Conservation (phyloP, 352 stramenopile genomes). For the Pythium dissimile region DNA sequence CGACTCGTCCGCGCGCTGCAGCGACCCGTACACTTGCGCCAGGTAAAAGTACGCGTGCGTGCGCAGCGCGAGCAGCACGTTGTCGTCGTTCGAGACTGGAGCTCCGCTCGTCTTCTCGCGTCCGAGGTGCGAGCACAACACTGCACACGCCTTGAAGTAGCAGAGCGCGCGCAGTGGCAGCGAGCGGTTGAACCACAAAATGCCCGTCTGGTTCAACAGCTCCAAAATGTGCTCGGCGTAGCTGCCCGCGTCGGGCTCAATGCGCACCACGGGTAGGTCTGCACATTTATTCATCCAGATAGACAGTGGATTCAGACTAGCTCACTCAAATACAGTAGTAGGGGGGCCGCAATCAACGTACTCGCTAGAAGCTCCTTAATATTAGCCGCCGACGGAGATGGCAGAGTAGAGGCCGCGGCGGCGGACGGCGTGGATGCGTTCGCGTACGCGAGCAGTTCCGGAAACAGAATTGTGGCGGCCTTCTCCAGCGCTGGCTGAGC, state of each 20-base stretch:
- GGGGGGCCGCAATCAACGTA: neutral
- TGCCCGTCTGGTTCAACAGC: constrained; percentile 61
- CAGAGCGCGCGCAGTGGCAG: constrained; percentile 42
- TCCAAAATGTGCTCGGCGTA: constrained; percentile 18
- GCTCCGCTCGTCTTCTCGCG: neutral
- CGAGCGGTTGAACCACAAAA: constrained; percentile 65
- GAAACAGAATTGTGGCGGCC: constrained; percentile 36
- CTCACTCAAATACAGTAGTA: neutral
- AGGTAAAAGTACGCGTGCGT: constrained; percentile 70
- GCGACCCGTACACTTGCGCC: constrained; percentile 58
- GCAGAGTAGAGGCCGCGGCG: neutral
- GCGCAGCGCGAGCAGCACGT: constrained; percentile 21
- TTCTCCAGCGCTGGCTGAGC: constrained; percentile 51
- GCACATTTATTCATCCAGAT: neutral
- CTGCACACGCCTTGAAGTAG: constrained; percentile 43
- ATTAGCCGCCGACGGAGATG: neutral
- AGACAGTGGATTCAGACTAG: neutral
- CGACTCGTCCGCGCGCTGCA: constrained; percentile 46
- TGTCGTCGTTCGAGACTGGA: no score
- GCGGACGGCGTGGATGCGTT: constrained; percentile 4
- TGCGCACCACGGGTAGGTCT: constrained; percentile 6
- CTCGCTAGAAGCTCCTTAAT: constrained; percentile 6
- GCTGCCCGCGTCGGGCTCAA: constrained; percentile 3
- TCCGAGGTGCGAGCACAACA: constrained; percentile 16
- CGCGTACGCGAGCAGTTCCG: constrained; percentile 34